Evolutionary conservation across 2,329 filamentous ascomycete species (phyloP).

Genomic region (Arachnomyces sp.): DNA sequence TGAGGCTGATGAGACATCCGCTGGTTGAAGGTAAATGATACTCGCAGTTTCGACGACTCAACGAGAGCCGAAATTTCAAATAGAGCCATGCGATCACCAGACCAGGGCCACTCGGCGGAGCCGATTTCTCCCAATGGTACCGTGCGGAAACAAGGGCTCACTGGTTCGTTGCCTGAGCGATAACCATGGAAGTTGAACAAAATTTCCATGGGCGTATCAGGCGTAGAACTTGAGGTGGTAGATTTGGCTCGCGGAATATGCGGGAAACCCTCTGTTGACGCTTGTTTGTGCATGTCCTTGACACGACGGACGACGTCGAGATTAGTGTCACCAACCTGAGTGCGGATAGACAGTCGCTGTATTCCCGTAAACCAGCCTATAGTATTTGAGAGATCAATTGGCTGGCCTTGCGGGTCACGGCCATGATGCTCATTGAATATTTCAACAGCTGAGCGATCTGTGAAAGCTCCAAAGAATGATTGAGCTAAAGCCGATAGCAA

Average conservation of each 20-base stretch:
- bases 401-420: conserved; percentile 38
- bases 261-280: conserved; percentile 31
- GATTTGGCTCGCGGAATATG: conserved; percentile 31
- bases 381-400: conserved; percentile 40
- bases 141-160: conserved; percentile 37
- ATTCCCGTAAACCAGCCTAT: conserved; percentile 47
- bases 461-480: conserved; percentile 39
- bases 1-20: conserved; percentile 38
- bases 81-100: conserved; percentile 38
- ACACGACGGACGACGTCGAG: conserved; percentile 28
- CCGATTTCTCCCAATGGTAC: no score
- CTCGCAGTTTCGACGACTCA: conserved; percentile 38
- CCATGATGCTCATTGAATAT: conserved; percentile 47
- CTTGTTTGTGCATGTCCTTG: conserved; percentile 30
- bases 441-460: conserved; percentile 34
- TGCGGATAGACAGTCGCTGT: conserved; percentile 33
- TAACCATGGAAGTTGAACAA: conserved; percentile 36
- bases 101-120: conserved; percentile 41
- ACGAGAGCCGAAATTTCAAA: conserved; percentile 47
- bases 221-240: conserved; percentile 23
- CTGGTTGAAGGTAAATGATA: conserved; percentile 45
- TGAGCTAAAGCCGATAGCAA: conserved; percentile 32
- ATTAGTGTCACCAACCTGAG: conserved; percentile 16
- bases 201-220: conserved; percentile 37
- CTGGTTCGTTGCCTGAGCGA: conserved; percentile 37